Evolutionary conservation across 352 stramenopile species (phyloP), one percentile per base, ranked within the genome.

Genomic region (Phytophthora brassicae): DNA sequence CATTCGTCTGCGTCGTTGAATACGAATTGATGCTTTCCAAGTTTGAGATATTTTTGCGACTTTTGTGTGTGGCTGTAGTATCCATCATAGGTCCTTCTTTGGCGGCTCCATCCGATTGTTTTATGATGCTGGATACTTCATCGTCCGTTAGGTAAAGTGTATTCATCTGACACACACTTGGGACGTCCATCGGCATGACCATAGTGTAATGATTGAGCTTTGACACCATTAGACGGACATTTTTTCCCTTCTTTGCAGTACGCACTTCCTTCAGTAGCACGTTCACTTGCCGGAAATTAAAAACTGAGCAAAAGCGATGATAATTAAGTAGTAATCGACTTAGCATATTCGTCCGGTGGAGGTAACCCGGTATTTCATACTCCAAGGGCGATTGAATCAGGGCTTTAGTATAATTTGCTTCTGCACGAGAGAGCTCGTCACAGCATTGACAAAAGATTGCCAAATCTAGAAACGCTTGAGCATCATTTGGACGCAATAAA

Each of bases 301-400:
- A 91, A 9, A 91, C 54, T 6, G 79, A 88, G 48, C 76, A 84
- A 60, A 89, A 91, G 9, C 77, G 79, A 41, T 91, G 78, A 42
- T 88, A 89, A 42, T 89, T 91, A 16, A 84, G 49, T n/a, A 89
- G 41, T 16, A 91, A 29, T 2, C 82, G 74, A 45, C 88, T 74
- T 6, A 89, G 36, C 64, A 73, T 87, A 26, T 85, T 53, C 12
- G 85, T 53, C 4, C 82, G 77, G 67, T 89, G 55, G 1, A 88
- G 58, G 56, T 88, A 91, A 0, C 82, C 82, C 7, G 82, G 68
- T 22, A 89, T 65, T 1, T 19, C 41, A 48, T 91, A 91, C n/a
- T 80, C 65, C 4, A 46, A 13, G 7, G 82, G 77, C 2, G 42
- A 31, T 23, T 82, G 67, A 8, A 52, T 31, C 6, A 91, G 52